Base-by-base conservation (phyloP, 2,329 filamentous ascomycete genomes). In the Hymenoscyphus scutula region DNA sequence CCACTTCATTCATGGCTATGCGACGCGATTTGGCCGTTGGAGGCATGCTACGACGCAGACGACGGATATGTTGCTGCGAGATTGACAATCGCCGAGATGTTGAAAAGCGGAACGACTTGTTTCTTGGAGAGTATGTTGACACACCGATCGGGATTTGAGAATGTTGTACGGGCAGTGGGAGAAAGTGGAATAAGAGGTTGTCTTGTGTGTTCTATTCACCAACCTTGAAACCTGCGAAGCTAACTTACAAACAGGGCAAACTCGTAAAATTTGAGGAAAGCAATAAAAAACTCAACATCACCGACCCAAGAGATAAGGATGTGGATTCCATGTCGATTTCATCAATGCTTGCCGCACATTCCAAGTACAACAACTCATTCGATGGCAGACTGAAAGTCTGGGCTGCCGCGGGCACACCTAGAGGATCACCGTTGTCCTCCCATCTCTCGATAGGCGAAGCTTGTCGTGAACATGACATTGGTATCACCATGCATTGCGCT, bases 91-190 rank as follows among this genome's bases (percentile, higher is more conserved):
- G 80, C 77, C 0, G 80, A 82, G 70, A 81, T 82, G 79, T 71
- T 82, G 37, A 77, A 77, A 68, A 77, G 75, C 3, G 80, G 80
- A 0, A 82, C 80, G 3, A 82, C 80, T 2, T 81, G 77, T 65
- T 83, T 83, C 64, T 71, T 83, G 5, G 80, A 83, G 68, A 81
- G 79, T 51, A 81, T 83, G 80, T 75, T 80, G 60, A 73, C 78
- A 5, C 75, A 80, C 67, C 75, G 78, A 17, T 80, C 78, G 60
- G 78, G 79, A 3, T 80, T 80, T 61, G 77, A 80, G 60, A 78
- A 77, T 3, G 73, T 80, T 4, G 76, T 74, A 61, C 70, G 69
- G 29, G 78, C 78, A 0, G 78, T 81, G 2, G 75, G 77, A 59
- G 76, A 80, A 59, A 77, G 73, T 57, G 78, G 78, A 0, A 79